These are phyloP conservation scores for Scutellaria galericulata DNA, from an alignment of 257 asterid genomes.

Conservation along the genomic window DNA sequence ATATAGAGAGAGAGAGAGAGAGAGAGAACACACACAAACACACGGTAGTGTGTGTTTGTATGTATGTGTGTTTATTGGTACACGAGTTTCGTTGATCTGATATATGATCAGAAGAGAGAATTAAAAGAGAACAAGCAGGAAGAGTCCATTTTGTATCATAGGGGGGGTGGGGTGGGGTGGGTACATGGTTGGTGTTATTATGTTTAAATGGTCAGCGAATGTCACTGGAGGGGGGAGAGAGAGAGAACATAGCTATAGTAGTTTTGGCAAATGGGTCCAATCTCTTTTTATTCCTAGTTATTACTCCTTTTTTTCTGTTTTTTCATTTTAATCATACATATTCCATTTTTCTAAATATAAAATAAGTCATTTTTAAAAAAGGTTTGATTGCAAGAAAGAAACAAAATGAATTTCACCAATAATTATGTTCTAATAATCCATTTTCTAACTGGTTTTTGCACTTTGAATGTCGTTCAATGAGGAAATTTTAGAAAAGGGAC, in stretches of 20 bases:
- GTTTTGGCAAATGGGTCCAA: slow-evolving; percentile 33
- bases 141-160: slow-evolving; percentile 33
- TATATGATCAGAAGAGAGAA: slow-evolving; percentile 30
- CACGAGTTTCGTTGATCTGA: slow-evolving; percentile 35
- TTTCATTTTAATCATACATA: neutral
- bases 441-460: too few species aligned
- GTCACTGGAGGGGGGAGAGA: slow-evolving; percentile 42
- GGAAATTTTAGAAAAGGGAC: too few species aligned
- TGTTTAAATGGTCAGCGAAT: slow-evolving; percentile 54
- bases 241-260: slow-evolving; percentile 25
- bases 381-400: too few species aligned
- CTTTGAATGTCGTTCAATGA: too few species aligned
- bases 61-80: neutral
- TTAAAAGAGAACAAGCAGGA: slow-evolving; percentile 37
- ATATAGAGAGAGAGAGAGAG: neutral
- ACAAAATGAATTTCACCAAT: too few species aligned
- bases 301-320: neutral
- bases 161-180: slow-evolving; percentile 2
- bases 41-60: neutral
- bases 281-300: slow-evolving; percentile 25
- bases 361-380: too few species aligned
- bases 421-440: too few species aligned
- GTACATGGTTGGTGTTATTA: slow-evolving; percentile 28
- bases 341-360: too few species aligned
- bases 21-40: neutral